phyloP scores from a whole-genome alignment of 139 green algal genomes.

The Ostreobium quekettii region DNA sequence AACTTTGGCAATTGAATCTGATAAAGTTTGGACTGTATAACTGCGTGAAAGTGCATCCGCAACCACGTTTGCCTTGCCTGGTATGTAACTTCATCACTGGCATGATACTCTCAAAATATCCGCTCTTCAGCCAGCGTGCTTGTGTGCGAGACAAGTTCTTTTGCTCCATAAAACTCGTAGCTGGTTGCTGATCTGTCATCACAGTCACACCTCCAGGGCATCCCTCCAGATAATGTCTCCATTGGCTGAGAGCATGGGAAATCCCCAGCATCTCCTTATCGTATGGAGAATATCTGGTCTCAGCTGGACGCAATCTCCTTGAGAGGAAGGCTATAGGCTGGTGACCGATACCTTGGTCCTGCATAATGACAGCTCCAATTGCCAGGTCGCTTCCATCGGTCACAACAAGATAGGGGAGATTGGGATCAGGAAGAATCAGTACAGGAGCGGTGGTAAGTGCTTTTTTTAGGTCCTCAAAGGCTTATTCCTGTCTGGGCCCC shows the following conservation, averaged over 20 bases:
- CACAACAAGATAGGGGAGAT: background rate
- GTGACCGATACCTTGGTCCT: background rate
- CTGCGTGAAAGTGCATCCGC: conserved; percentile 3
- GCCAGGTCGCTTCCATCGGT: background rate
- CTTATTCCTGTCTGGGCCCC: background rate
- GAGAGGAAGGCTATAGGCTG: conserved; percentile 4
- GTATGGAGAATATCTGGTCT: conserved; percentile 9
- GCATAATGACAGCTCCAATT: background rate
- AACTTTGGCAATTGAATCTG: conserved; percentile 1
- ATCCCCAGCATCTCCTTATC: background rate
- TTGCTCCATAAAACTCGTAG: background rate
- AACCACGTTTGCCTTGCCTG: conserved; percentile 2
- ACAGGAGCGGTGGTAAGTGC: background rate
- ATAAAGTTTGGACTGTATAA: background rate
- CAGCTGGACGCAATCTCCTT: background rate
- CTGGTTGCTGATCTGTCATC: conserved; percentile 1
- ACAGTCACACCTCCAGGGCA: conserved; percentile 6
- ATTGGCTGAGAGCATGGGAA: background rate
- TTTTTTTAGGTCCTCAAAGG: conserved; percentile 20
- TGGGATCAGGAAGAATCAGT: conserved; percentile 10
- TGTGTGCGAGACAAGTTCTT: background rate
- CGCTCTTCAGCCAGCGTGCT: background rate
- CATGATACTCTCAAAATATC: conserved; percentile 7
- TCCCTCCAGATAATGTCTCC: conserved; percentile 10
- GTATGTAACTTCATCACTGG: conserved; percentile 1